These are phyloP conservation scores for Taiozyma sp. DNA, from an alignment of 1,139 yeast species.

Conservation along the genomic window DNA sequence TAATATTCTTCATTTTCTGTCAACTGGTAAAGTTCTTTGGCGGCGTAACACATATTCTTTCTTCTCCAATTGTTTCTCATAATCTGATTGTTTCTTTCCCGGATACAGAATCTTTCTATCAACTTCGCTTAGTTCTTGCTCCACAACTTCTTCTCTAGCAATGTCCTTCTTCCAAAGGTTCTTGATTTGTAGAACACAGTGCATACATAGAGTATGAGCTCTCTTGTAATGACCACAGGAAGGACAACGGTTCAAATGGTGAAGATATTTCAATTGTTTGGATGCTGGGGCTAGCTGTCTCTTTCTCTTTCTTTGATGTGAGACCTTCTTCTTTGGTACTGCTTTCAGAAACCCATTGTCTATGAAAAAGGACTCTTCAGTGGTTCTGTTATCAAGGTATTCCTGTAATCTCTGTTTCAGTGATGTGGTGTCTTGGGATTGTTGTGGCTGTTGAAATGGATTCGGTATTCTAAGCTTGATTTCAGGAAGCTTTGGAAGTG, in stretches of 20 bases:
- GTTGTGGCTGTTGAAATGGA: constrained; percentile 11
- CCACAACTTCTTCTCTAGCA: constrained; percentile 19
- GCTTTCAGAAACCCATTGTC: constrained; percentile 75
- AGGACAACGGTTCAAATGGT: constrained; percentile 85
- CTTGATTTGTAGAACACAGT: constrained; percentile 81
- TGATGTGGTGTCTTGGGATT: constrained; percentile 5
- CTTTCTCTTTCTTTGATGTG: constrained; percentile 81
- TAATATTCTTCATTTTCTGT: constrained; percentile 20
- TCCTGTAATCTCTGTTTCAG: constrained; percentile 23
- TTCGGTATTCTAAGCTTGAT: constrained; percentile 21
- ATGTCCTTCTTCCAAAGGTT: constrained; percentile 60
- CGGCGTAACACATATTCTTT: constrained; percentile 62
- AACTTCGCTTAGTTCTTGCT: constrained; percentile 51
- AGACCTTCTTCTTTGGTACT: constrained; percentile 90
- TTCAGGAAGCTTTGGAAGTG: constrained; percentile 21
- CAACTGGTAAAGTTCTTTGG: constrained; percentile 50
- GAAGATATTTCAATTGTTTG: constrained; percentile 72
- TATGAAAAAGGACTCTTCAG: constrained; percentile 25
- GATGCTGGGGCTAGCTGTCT: constrained; percentile 79
- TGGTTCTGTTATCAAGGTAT: constrained; percentile 16
- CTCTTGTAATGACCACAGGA: constrained; percentile 93
- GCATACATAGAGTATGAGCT: constrained; percentile 88
- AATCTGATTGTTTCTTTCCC: constrained; percentile 56
- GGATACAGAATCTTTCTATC: constrained; percentile 74
- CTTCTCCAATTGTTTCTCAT: constrained; percentile 44